These are phyloP conservation scores for Cutaneotrichosporon daszewskae DNA, from an alignment of 1,284 basidiomycete genomes.

Conservation along the genomic window DNA sequence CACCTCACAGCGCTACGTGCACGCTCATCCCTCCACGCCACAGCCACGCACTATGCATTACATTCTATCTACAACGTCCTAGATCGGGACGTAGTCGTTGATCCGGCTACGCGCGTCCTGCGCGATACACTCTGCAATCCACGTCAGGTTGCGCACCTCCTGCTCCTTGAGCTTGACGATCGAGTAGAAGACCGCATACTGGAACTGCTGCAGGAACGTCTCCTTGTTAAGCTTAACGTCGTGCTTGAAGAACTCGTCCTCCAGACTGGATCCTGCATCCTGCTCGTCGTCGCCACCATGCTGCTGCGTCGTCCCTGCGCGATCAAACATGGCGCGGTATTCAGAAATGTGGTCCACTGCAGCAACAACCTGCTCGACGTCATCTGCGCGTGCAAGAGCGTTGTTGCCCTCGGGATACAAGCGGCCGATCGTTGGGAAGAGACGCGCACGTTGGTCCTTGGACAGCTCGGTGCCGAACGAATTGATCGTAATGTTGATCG, in stretches of 20 bases:
- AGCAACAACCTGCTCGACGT: constrained; percentile 84
- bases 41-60: constrained; percentile 9
- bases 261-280: constrained; percentile 55
- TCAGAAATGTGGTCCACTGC: constrained; percentile 85
- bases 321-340: constrained; percentile 85
- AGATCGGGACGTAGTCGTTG: constrained; percentile 85
- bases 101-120: constrained; percentile 85
- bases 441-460: constrained; percentile 91
- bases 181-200: constrained; percentile 85
- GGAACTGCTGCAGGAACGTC: constrained; percentile 91
- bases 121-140: constrained; percentile 96
- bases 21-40: too few species aligned
- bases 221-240: constrained; percentile 92
- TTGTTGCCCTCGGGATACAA: constrained; percentile 97
- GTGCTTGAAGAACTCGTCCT: constrained; percentile 91
- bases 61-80: constrained; percentile 1
- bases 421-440: constrained; percentile 90
- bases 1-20: too few species aligned
- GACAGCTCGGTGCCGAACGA: constrained; percentile 92
- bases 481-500: constrained; percentile 99
- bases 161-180: constrained; percentile 98
- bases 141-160: constrained; percentile 93
- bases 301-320: constrained; percentile 43
- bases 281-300: constrained; percentile 26
- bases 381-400: constrained; percentile 85